Evolutionary conservation across 2,329 filamentous ascomycete species (phyloP), one percentile per base, ranked within the genome.

Genomic region (Pseudocercospora pini-densiflorae): DNA sequence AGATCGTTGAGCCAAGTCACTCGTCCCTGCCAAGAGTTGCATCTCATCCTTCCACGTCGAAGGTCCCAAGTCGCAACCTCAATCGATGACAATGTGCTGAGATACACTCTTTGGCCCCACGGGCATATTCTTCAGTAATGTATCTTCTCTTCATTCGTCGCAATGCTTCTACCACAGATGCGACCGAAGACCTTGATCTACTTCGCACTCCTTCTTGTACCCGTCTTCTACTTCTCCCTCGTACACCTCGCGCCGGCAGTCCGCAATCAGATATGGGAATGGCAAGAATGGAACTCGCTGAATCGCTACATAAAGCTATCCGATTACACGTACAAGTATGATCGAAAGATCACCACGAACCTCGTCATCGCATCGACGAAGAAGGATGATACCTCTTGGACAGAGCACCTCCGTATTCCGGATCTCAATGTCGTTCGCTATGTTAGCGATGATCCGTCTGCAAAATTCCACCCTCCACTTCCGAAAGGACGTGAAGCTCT

Each of bases 401-500:
- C 71, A 27, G 51, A 33, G 16, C 31, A 59, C 3, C 62, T 71
- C 6, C 58, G 31, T 16, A 65, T 70, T 19, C 68, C 71, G 4
- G 63, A 70, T 29, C 65, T 71, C 19, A 61, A 63, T 19, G 57
- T 72, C 14, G 54, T 70, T 10, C 68, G 69, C 14, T 72, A 72
- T 59, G 54, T 70, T 43, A 68, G 65, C 67, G 69, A 72, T 55
- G 68, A 69, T 51, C 24, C 53, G 7, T 62, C 49, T 5, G 69
- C 69, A 2, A 4, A 63, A 29, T 71, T 66, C 58, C 69, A 62
- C 21, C 70, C 70, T 2, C 54, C 62, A 1, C 23, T 62, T 6
- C 45, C 65, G 58, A 71, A 71, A 61, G 70, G 67, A 12, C 62
- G 68, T 12, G 70, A 72, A 61, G 69, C 70, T 2, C 36, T 72